These are phyloP conservation scores for Pyrenula massariospora DNA, from an alignment of 495 filamentous ascomycete genomes.

Conservation along the genomic window DNA sequence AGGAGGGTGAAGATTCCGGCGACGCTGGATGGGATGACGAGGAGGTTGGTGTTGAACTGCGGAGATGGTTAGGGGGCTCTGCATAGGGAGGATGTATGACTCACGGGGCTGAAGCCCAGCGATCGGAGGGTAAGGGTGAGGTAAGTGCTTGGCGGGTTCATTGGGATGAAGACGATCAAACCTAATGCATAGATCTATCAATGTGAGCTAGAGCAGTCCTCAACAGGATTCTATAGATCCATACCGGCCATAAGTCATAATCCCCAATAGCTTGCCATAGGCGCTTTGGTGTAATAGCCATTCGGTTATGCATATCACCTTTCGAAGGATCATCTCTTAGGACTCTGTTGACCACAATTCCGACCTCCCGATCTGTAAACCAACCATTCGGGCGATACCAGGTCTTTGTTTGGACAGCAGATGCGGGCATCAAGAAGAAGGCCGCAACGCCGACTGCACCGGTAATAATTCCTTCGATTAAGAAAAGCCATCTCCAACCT, in stretches of 20 bases:
- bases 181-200: slow-evolving; percentile 55
- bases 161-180: slow-evolving; percentile 43
- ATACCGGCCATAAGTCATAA: slow-evolving; percentile 56
- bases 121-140: slow-evolving; percentile 48
- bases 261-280: slow-evolving; percentile 53
- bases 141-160: slow-evolving; percentile 39
- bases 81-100: too few species aligned
- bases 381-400: slow-evolving; percentile 61
- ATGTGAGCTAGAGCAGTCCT: too few species aligned
- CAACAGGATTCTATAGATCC: too few species aligned
- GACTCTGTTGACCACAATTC: slow-evolving; percentile 63
- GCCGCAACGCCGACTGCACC: slow-evolving; percentile 52
- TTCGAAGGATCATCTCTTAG: slow-evolving; percentile 64
- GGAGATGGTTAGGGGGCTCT: too few species aligned
- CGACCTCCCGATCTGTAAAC: slow-evolving; percentile 56
- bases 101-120: slow-evolving; percentile 52
- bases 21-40: slow-evolving; percentile 51
- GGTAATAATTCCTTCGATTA: slow-evolving; percentile 41
- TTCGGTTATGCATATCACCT: slow-evolving; percentile 46
- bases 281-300: slow-evolving; percentile 43
- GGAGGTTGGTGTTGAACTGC: slow-evolving; percentile 54
- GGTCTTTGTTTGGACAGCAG: slow-evolving; percentile 58
- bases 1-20: slow-evolving; percentile 34
- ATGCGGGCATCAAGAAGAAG: slow-evolving; percentile 57
- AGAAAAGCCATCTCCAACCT: slow-evolving; percentile 67